These are phyloP conservation scores for Dalbergia cochinchinensis DNA, from an alignment of 306 rosid genomes.

Conservation along the genomic window DNA sequence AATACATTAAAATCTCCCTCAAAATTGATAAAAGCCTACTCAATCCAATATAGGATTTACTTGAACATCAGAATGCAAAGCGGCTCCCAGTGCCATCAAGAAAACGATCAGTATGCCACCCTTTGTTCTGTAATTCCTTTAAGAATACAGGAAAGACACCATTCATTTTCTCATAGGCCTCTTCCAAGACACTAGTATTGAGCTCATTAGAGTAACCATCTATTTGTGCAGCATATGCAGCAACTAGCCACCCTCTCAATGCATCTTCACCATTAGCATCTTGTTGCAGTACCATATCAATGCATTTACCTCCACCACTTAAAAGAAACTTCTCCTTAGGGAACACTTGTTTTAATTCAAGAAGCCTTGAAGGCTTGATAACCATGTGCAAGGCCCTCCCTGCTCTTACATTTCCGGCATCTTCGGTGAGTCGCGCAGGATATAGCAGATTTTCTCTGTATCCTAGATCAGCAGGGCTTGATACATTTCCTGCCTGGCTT, in stretches of 20 bases:
- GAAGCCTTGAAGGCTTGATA: constrained; percentile 78
- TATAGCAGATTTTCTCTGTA: constrained; percentile 79
- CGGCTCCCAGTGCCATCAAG: constrained; percentile 85
- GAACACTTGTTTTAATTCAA: constrained; percentile 65
- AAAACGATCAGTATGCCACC: constrained; percentile 97
- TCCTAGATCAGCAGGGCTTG: constrained; percentile 92
- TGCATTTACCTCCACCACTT: constrained; percentile 56
- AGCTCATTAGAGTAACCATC: constrained; percentile 58
- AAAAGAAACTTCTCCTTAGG: constrained; percentile 82
- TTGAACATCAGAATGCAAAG: constrained; percentile 57
- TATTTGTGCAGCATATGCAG: constrained; percentile 70
- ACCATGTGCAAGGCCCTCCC: constrained; percentile 71
- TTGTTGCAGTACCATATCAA: constrained; percentile 83
- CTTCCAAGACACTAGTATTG: constrained; percentile 52
- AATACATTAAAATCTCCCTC: constrained; percentile 14
- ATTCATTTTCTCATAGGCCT: constrained; percentile 82
- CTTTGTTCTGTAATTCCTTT: constrained; percentile 74
- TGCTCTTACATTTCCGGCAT: constrained; percentile 83
- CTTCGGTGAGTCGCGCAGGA: constrained; percentile 72
- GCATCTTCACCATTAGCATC: constrained; percentile 93
- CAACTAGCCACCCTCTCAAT: constrained; percentile 94
- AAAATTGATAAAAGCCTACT: constrained; percentile 38
- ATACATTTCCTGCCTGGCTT: constrained; percentile 66
- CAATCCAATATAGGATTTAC: constrained; percentile 6
- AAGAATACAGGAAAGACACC: constrained; percentile 67